phyloP scores from a whole-genome alignment of 2,329 filamentous ascomycete genomes.

The Clonostachys chloroleuca region DNA sequence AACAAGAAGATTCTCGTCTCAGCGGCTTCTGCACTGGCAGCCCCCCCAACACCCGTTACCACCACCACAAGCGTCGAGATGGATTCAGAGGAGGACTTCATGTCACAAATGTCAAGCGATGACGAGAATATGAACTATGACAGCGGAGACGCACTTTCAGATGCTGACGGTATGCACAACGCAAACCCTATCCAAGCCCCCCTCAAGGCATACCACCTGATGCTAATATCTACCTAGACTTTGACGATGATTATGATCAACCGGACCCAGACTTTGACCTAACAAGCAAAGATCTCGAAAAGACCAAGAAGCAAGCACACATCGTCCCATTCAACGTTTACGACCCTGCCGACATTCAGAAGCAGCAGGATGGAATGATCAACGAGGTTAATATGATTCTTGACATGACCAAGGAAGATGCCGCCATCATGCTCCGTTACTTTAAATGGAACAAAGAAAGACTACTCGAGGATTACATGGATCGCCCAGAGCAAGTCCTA shows the following conservation, averaged over 20 bases:
- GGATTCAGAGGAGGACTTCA: slow-evolving; percentile 95
- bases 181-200: too few species aligned
- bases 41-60: slow-evolving; percentile 56
- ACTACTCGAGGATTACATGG: slow-evolving; percentile 95
- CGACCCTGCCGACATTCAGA: slow-evolving; percentile 75
- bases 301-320: slow-evolving; percentile 70
- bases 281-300: slow-evolving; percentile 57
- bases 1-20: slow-evolving; percentile 55
- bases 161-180: slow-evolving; percentile 37
- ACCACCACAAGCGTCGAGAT: slow-evolving; percentile 59
- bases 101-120: slow-evolving; percentile 74
- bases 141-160: slow-evolving; percentile 67
- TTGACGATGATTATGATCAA: slow-evolving; percentile 45
- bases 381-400: slow-evolving; percentile 89
- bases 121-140: slow-evolving; percentile 60
- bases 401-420: slow-evolving; percentile 82
- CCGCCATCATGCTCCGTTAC: slow-evolving; percentile 83
- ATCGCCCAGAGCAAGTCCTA: slow-evolving; percentile 71
- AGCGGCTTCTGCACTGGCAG: slow-evolving; percentile 33
- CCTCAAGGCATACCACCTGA: background rate
- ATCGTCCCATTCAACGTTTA: slow-evolving; percentile 83
- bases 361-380: slow-evolving; percentile 80
- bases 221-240: slow-evolving; percentile 33
- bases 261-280: slow-evolving; percentile 50
- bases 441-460: slow-evolving; percentile 96